Evolutionary conservation across 768 basidiomycete genomes (phyloP).

Genomic region (Amanita rimosa): DNA sequence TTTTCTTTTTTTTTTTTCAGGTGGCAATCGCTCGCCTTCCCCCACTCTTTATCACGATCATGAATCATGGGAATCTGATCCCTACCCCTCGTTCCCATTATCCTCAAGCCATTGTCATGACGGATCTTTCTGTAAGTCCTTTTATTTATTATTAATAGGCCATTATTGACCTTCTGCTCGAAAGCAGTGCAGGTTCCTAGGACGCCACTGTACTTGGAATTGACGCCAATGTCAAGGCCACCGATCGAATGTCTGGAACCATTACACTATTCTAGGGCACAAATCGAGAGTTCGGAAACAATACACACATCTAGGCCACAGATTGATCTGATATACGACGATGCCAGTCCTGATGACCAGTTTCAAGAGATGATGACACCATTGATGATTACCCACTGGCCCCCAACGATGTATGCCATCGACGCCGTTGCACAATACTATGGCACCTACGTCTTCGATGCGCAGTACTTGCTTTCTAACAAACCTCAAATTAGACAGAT

Average conservation of each 20-base stretch:
- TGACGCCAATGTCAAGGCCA: no score
- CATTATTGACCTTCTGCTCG: constrained; percentile 30
- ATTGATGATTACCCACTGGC: neutral
- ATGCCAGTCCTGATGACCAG: neutral
- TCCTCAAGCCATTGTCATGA: neutral
- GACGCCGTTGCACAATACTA: neutral
- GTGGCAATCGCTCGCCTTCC: neutral
- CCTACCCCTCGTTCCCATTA: neutral
- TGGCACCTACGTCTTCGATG: constrained; percentile 1
- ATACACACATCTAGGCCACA: neutral
- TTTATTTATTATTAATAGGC: constrained; percentile 67
- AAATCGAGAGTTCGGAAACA: neutral
- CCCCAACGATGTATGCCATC: neutral
- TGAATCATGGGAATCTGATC: neutral
- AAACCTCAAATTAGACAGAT: neutral
- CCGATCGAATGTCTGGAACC: neutral
- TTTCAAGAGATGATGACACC: neutral
- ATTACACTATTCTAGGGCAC: neutral
- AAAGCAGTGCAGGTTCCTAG: constrained; percentile 1
- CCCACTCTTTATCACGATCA: neutral
- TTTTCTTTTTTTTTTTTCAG: neutral
- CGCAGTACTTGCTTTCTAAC: constrained; percentile 3
- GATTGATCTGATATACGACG: neutral
- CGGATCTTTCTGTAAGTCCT: constrained; percentile 43
- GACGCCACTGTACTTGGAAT: neutral